These are phyloP conservation scores for Isoetes taiwanensis DNA, from an alignment of 75 land plant species.

Conservation along the genomic window DNA sequence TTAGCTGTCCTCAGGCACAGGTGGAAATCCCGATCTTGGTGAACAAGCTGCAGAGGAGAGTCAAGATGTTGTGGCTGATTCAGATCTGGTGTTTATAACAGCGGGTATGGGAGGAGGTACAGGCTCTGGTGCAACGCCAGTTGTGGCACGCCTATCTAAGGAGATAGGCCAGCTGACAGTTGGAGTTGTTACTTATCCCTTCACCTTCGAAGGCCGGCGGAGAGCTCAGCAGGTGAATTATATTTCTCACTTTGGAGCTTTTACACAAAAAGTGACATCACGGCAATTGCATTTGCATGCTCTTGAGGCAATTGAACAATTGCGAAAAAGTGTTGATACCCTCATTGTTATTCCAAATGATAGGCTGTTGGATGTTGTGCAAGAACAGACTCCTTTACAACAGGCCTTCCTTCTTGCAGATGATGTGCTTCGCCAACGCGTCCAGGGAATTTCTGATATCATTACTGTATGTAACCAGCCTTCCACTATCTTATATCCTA, in stretches of 20 bases:
- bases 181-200: conserved; percentile 30
- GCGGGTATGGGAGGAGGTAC: conserved; percentile 98
- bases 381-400: conserved; percentile 74
- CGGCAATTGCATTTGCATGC: conserved; percentile 45
- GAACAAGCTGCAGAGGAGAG: conserved; percentile 90
- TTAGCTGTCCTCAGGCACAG: no score
- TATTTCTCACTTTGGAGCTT: background rate
- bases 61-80: conserved; percentile 52
- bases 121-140: conserved; percentile 23
- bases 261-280: no score
- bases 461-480: conserved; percentile 74
- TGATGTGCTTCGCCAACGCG: conserved; percentile 92
- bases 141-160: conserved; percentile 26
- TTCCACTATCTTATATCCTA: no score
- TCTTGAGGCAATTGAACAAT: conserved; percentile 72
- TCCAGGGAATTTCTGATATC: conserved; percentile 92
- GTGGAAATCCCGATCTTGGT: conserved; percentile 82
- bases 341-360: conserved; percentile 96
- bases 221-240: conserved; percentile 46
- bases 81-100: conserved; percentile 87
- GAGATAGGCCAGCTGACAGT: conserved; percentile 28
- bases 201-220: conserved; percentile 23
- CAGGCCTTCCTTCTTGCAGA: conserved; percentile 93
- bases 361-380: conserved; percentile 63
- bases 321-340: conserved; percentile 75